These are phyloP conservation scores for Sordariomycetes sp. DNA, from an alignment of 2,329 filamentous ascomycete species.

Conservation along the genomic window DNA sequence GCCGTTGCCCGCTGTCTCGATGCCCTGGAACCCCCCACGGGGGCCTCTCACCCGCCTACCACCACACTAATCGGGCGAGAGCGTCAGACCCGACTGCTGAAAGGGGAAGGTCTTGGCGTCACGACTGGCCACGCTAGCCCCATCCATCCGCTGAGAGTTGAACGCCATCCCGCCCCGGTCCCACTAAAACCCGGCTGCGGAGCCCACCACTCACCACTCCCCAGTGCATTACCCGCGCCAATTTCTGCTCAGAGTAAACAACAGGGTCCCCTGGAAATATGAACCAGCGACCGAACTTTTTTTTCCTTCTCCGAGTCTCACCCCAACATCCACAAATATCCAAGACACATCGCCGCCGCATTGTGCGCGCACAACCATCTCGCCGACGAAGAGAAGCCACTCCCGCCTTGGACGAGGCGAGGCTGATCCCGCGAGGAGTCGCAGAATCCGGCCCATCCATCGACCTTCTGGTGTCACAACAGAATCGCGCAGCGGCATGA, in stretches of 20 bases:
- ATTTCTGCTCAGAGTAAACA: neutral
- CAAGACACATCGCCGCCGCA: neutral
- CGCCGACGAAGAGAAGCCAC: neutral
- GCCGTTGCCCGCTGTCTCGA: neutral
- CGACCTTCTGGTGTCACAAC: neutral
- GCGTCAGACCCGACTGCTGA: neutral
- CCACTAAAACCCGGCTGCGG: neutral
- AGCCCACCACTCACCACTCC: neutral
- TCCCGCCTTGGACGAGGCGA: neutral
- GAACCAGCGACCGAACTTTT: conserved; percentile 1
- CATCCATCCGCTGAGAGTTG: neutral
- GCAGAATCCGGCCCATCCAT: neutral
- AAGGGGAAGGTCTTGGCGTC: neutral
- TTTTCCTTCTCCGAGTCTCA: neutral
- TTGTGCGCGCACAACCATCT: neutral
- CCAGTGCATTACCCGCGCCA: neutral
- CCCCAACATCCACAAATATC: neutral
- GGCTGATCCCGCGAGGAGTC: neutral
- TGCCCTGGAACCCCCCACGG: neutral
- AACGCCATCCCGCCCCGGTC: neutral
- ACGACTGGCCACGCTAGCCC: neutral
- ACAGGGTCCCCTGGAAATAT: neutral
- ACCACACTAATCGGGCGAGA: neutral
- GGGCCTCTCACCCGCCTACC: neutral
- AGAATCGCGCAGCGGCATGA: neutral